Conservation (phyloP, 495 filamentous ascomycete species). For the Penicillium maclennaniae region DNA sequence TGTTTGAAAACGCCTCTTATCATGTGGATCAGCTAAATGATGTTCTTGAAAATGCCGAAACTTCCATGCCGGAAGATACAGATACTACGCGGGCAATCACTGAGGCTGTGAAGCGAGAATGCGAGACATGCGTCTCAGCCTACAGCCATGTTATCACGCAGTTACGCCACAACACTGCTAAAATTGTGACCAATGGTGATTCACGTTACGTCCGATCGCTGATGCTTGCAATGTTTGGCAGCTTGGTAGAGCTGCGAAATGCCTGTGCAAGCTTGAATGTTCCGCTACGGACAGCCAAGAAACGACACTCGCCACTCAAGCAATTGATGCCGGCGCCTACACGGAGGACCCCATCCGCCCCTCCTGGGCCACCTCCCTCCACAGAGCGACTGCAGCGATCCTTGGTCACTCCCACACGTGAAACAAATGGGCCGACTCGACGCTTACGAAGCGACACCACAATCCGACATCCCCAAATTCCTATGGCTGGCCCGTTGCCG, state of each 20-base stretch:
- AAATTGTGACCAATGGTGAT: conserved; percentile 70
- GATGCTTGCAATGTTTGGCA: conserved; percentile 76
- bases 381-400: conserved; percentile 39
- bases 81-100: conserved; percentile 44
- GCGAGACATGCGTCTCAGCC: conserved; percentile 67
- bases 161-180: conserved; percentile 62
- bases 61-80: conserved; percentile 30
- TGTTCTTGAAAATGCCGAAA: conserved; percentile 64
- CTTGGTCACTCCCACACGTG: conserved; percentile 60
- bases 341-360: conserved; percentile 1
- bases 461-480: conserved; percentile 52
- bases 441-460: conserved; percentile 61
- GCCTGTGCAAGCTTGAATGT: conserved; percentile 43
- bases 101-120: conserved; percentile 59
- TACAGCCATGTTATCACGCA: conserved; percentile 73
- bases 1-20: conserved; percentile 70
- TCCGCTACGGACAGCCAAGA: conserved; percentile 20
- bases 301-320: conserved; percentile 24
- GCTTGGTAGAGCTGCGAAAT: conserved; percentile 69
- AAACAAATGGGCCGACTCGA: conserved; percentile 44
- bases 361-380: conserved; percentile 5
- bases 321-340: conserved; percentile 22
- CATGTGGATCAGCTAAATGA: conserved; percentile 73
- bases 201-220: conserved; percentile 75
- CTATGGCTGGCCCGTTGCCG: conserved; percentile 23